These are phyloP conservation scores for Zymoseptoria crescenta DNA, from an alignment of 2,329 filamentous ascomycete genomes.

Conservation along the genomic window DNA sequence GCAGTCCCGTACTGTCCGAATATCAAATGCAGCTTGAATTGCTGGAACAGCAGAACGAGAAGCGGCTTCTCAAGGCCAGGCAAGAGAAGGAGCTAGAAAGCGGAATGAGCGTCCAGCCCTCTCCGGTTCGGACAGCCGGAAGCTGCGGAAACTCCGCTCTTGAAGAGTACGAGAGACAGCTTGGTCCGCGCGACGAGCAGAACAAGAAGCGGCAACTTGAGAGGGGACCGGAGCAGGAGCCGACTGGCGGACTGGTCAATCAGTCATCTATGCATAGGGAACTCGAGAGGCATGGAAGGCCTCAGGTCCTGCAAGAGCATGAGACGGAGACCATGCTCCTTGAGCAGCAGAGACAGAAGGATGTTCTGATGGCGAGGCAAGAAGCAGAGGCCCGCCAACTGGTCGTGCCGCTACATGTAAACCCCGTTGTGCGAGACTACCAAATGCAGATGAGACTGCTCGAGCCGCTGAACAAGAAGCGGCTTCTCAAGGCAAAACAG, in stretches of 20 bases:
- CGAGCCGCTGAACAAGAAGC: background rate
- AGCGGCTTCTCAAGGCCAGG: background rate
- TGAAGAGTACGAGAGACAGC: background rate
- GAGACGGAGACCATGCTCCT: background rate
- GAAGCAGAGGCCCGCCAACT: background rate
- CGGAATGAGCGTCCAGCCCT: too few species aligned
- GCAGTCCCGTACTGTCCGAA: constrained; percentile 56
- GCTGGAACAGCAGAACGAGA: constrained; percentile 43
- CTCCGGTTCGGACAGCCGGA: too few species aligned
- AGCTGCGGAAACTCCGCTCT: too few species aligned
- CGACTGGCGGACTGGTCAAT: background rate
- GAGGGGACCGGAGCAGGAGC: background rate
- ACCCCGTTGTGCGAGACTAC: background rate
- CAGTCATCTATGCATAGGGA: background rate
- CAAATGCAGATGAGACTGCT: background rate
- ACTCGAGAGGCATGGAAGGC: background rate
- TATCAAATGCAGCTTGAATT: constrained; percentile 81
- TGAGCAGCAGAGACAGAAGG: background rate
- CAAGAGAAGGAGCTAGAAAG: too few species aligned
- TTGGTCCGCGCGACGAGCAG: background rate
- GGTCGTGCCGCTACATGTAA: background rate
- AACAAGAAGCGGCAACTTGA: background rate
- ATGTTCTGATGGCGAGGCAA: background rate
- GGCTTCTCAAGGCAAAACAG: background rate
- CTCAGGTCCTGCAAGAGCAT: background rate